Percentiles rank a stretch among this genome's conserved stretches.
These are phyloP conservation scores for Neospora caninum DNA, from an alignment of 169 alveolate genomes.

Conservation along the genomic window DNA sequence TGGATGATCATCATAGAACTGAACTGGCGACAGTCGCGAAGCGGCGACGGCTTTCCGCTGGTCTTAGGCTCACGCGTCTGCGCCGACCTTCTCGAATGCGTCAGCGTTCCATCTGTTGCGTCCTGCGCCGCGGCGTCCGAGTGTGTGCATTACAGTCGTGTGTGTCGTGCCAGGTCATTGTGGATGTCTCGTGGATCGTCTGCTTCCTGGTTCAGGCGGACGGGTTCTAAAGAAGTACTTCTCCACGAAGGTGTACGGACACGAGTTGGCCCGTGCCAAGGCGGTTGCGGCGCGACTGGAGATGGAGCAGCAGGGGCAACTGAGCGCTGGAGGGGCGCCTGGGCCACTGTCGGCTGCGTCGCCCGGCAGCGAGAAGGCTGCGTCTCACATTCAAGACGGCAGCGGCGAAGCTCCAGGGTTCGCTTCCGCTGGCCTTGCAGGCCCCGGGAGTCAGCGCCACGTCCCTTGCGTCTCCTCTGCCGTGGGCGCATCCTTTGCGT, in stretches of 20 bases:
- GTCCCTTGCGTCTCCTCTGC: background rate
- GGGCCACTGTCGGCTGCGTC: background rate
- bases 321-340: background rate
- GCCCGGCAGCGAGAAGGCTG: background rate
- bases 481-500: background rate
- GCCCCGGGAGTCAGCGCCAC: too few species aligned
- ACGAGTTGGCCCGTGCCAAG: conserved; percentile 58
- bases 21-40: too few species aligned
- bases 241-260: conserved; percentile 61
- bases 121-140: too few species aligned
- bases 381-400: background rate
- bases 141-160: too few species aligned
- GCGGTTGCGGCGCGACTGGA: conserved; percentile 57
- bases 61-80: too few species aligned
- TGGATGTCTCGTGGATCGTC: background rate
- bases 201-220: conserved; percentile 53
- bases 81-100: too few species aligned
- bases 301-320: conserved; percentile 55
- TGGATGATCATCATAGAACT: too few species aligned
- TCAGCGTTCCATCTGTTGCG: too few species aligned
- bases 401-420: too few species aligned
- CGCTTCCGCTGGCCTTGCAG: too few species aligned
- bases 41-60: too few species aligned
- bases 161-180: too few species aligned
- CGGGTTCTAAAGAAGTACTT: conserved; percentile 57